These are phyloP conservation scores for Nephelium lappaceum DNA, from an alignment of 345 rosid species.

Conservation along the genomic window DNA sequence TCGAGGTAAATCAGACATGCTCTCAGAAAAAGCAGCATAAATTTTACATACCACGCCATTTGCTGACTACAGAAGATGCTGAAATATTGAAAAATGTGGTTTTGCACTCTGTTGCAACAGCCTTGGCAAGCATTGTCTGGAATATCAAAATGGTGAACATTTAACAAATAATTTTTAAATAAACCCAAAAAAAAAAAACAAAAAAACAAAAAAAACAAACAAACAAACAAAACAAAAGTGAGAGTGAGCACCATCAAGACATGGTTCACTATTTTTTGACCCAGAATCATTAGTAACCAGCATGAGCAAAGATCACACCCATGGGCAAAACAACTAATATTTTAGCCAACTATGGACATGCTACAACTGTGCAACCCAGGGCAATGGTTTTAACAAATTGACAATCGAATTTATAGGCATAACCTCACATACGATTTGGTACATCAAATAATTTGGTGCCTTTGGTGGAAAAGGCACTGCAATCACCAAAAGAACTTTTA, in stretches of 20 bases:
- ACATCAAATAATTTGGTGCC: constrained; percentile 1
- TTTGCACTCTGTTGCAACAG: constrained; percentile 98
- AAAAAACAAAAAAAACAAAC: constrained; percentile 3
- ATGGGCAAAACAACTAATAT: background rate
- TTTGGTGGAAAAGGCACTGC: background rate
- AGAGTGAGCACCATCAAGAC: background rate
- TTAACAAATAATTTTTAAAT: constrained; percentile 2
- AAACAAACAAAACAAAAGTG: background rate
- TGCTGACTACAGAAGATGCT: constrained; percentile 98
- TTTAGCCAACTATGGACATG: background rate
- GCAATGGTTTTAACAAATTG: background rate
- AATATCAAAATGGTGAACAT: constrained; percentile 22
- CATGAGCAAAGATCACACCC: background rate
- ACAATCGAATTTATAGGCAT: background rate
- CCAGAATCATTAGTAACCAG: background rate
- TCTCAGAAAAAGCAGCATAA: background rate
- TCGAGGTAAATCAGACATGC: background rate
- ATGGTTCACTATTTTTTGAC: background rate
- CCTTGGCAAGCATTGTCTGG: constrained; percentile 99
- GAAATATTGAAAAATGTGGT: constrained; percentile 98
- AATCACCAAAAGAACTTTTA: background rate
- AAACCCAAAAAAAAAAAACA: background rate
- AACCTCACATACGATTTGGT: background rate
- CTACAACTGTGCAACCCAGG: background rate
- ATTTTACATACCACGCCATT: constrained; percentile 83